Evolutionary conservation across 768 basidiomycete species (phyloP).

Genomic region (Leucosporidium yakuticum): DNA sequence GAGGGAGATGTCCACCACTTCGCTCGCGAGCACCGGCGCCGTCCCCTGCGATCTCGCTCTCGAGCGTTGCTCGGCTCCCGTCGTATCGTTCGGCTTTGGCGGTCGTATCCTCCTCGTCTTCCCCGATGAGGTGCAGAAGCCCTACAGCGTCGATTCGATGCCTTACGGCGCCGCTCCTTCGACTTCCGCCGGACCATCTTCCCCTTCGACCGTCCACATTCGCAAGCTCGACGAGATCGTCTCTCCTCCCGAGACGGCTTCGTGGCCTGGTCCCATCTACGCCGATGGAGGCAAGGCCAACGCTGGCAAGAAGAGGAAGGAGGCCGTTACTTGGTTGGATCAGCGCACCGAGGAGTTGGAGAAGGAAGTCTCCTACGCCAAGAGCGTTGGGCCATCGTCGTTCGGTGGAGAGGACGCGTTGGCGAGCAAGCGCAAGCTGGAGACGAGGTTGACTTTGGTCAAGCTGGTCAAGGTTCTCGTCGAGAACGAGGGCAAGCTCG

Average conservation of each 20-base stretch:
- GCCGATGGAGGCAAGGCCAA: constrained; percentile 54
- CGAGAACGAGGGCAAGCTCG: constrained; percentile 78
- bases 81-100: constrained; percentile 89
- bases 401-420: constrained; percentile 41
- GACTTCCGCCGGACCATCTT: constrained; percentile 51
- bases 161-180: constrained; percentile 70
- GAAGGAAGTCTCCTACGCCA: constrained; percentile 65
- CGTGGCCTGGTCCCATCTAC: constrained; percentile 83
- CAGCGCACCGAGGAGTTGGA: constrained; percentile 69
- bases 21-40: background rate
- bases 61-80: constrained; percentile 47
- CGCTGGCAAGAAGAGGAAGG: constrained; percentile 74
- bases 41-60: constrained; percentile 22
- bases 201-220: constrained; percentile 52
- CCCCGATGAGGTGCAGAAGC: constrained; percentile 40
- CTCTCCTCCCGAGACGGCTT: constrained; percentile 55
- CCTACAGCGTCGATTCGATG: constrained; percentile 52
- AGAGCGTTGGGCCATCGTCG: constrained; percentile 40
- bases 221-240: constrained; percentile 64
- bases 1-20: background rate
- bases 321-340: constrained; percentile 71
- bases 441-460: constrained; percentile 69
- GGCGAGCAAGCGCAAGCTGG: constrained; percentile 55
- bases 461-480: constrained; percentile 72
- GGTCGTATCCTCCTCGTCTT: constrained; percentile 85